Base-by-base conservation (phyloP, 208 protist species). In the Tritrichomonas musculus region DNA sequence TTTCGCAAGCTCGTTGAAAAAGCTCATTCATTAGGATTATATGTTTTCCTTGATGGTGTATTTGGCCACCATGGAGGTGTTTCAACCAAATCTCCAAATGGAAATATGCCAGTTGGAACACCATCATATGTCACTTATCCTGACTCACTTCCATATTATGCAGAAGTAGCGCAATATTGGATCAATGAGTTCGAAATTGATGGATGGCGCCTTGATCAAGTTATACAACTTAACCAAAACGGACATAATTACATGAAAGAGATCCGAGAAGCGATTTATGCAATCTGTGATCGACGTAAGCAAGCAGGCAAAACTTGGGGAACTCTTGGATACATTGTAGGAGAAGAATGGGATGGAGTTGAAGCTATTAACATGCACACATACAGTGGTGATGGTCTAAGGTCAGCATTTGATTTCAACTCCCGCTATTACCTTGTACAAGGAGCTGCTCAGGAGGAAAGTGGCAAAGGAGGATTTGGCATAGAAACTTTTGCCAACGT, bases 41-140 rank as follows among this genome's bases (percentile, higher is more conserved):
- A 92, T 30, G 82, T 92, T 11, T 57, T 92, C 82, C 82, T 92
- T 57, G 82, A 92, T 92, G 55, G 47, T 66, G 82, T 92, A 11
- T 57, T 92, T 66, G 55, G 55, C 27, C 82, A 92, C 41, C 82
- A 69, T 66, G 47, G 82, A n/a, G 82, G 55, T 27, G 11, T 53
- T 44, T n/a, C 8, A 1, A 44, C 0, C 11, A 8, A 1, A 39
- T 92, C 47, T 65, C 55, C 82, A 57, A 22, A 47, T 47, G 47
- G 55, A 39, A 57, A 57, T 13, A 66, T 11, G 27, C 50, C 47
- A 57, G 50, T 66, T 39, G 55, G 50, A 5, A 50, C 50, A 17
- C 22, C 1, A 17, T 27, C n/a, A n/a, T 50, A 22, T 41, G 82
- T 66, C 66, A 5, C 55, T 27, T 92, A 92, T 92, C 50, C 82